Conservation (phyloP, 1,284 basidiomycete genomes). For the Athelia psychrophila region DNA sequence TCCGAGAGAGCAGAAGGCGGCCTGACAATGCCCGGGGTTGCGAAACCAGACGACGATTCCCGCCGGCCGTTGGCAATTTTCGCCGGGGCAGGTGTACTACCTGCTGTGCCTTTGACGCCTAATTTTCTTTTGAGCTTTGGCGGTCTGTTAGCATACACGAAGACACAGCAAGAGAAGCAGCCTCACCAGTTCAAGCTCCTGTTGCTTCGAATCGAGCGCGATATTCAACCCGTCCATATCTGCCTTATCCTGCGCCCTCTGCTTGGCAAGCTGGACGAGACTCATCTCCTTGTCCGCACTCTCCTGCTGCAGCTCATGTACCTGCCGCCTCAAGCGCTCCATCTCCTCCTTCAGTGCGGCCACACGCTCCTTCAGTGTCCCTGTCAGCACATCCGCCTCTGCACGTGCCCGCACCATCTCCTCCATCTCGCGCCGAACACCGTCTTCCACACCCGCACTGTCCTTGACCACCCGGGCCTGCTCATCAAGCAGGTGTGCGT, state of each 20-base stretch:
- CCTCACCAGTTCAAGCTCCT: constrained; percentile 84
- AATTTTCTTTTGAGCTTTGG: constrained; percentile 79
- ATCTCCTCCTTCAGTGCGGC: constrained; percentile 58
- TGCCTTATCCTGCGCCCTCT: constrained; percentile 67
- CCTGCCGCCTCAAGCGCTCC: constrained; percentile 57
- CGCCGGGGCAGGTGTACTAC: constrained; percentile 51
- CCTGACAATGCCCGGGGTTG: constrained; percentile 41
- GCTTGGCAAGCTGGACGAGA: constrained; percentile 70
- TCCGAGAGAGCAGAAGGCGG: constrained; percentile 59
- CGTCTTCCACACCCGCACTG: constrained; percentile 40
- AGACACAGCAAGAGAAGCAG: too few relatives aligned
- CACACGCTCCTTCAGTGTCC: constrained; percentile 45
- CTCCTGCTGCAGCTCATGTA: constrained; percentile 72
- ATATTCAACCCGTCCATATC: constrained; percentile 81
- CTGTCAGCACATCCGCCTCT: constrained; percentile 46
- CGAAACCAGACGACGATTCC: constrained; percentile 49
- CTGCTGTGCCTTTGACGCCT: constrained; percentile 58
- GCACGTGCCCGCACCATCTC: constrained; percentile 48
- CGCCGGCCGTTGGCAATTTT: constrained; percentile 42
- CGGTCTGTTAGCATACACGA: too few relatives aligned
- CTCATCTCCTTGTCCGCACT: constrained; percentile 83
- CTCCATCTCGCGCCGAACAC: constrained; percentile 45
- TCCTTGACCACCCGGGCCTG: constrained; percentile 50
- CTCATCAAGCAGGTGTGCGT: constrained; percentile 46
- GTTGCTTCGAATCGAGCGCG: constrained; percentile 86